Base-by-base conservation (phyloP, 169 alveolate genomes). In the Blepharisma undulans region DNA sequence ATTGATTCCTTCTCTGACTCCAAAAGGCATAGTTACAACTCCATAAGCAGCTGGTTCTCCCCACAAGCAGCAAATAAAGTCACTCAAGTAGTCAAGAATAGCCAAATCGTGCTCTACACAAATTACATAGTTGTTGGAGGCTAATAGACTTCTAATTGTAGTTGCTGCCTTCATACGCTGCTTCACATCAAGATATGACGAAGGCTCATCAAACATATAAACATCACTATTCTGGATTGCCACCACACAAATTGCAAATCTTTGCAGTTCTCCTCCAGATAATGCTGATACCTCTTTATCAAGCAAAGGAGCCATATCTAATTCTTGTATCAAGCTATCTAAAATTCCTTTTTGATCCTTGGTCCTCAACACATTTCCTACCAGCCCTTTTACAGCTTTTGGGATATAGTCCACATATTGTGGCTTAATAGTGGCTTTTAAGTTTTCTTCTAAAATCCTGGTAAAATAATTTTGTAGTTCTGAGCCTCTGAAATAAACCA, bases 41-140 rank as follows among this genome's bases (percentile, higher is more conserved):
- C 99, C 99, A 94, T 99, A 99, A 48, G 99, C 99, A 32, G 99
- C 99, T 29, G 99, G 99, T 25, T 92, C 95, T 27, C 99, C 99
- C 99, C 99, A 99, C 79, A 99, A 97, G 84, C 99, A 99, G 93
- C 99, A 99, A 25, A 99, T 98, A 95, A 97, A 98, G 95, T 99
- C 99, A 33, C 99, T 98, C 87, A 99, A 93, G 94, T 99, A 99
- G 95, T 99, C 99, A 88, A 99, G 95, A 61, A 99, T 99, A n/a
- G 99, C 98, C 87, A 99, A 96, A 93, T 99, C 99, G 96, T 99
- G 99, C 96, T 99, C 99, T 4, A 98, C 99, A 76, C 98, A 99
- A 72, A 99, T 98, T 30, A 99, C 98, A 94, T 99, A 99, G 90
- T 98, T 98, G 87, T 99, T 99, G 77, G 96, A 97, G 21, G 93